Percentiles rank a stretch among this genome's conserved stretches.
Evolutionary conservation across 177 flowering plant genomes (phyloP).

Genomic region (Telopea speciosissima): DNA sequence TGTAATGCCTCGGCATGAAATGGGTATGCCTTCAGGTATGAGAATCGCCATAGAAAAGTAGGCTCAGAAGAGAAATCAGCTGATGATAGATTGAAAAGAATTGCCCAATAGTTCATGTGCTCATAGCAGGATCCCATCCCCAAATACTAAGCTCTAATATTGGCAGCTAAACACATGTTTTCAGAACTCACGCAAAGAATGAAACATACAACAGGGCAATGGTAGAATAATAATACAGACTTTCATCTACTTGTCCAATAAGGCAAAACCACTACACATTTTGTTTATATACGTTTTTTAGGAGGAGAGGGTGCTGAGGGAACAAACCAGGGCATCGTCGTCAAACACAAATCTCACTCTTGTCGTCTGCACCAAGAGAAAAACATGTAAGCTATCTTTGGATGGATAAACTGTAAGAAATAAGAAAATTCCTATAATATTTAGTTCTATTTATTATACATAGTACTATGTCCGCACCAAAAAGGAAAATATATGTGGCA

Average conservation of each 20-base stretch:
- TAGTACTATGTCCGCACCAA: too few relatives aligned
- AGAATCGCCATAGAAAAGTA: too few relatives aligned
- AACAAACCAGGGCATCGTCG: conserved; percentile 74
- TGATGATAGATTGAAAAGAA: not conserved
- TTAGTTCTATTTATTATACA: too few relatives aligned
- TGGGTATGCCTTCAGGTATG: too few relatives aligned
- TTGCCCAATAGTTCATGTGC: not conserved
- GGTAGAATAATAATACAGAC: not conserved
- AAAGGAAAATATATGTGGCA: too few relatives aligned
- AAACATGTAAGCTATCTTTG: conserved; percentile 1
- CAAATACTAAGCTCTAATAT: not conserved
- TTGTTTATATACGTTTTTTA: not conserved
- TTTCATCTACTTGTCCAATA: not conserved
- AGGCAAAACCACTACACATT: not conserved
- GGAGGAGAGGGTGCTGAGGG: conserved; percentile 6
- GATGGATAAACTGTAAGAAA: too few relatives aligned
- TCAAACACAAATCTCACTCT: conserved; percentile 92
- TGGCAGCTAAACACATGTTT: conserved; percentile 1
- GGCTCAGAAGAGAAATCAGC: too few relatives aligned
- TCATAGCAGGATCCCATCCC: not conserved
- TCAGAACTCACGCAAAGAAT: not conserved
- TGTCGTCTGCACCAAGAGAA: conserved; percentile 55
- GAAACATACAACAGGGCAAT: not conserved
- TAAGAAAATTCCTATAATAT: too few relatives aligned
- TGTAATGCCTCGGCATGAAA: not conserved